Evolutionary conservation across 225 moss, liverwort and hornwort species (phyloP), one percentile per base, ranked within the genome.

Genomic region (Bryum argenteum): DNA sequence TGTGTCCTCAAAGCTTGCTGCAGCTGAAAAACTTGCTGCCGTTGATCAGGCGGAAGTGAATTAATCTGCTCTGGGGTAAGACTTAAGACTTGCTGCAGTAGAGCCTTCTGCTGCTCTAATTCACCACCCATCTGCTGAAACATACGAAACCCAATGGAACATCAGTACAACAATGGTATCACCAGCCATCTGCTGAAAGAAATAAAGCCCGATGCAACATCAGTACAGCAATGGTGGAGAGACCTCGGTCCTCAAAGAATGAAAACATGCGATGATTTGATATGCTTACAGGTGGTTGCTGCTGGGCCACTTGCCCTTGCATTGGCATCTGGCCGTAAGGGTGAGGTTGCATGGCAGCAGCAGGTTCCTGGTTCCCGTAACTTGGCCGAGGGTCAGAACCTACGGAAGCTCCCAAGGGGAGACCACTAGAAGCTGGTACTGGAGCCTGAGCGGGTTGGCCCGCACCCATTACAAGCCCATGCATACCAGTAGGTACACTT

Each of bases 11-110:
- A 83, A 21, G 94, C 98, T 82, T 94, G 94, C 84, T 98, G 98
- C 48, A 98, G 85, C 79, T 98, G 98, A 67, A 94, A 79, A 57
- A 98, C 98, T 85, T 98, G 98, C 67, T 98, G 98, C 71, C 98
- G 80, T 64, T 98, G 98, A 63, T 98, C 98, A 52, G 91, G 92
- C 55, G 94, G 98, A 51, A 98, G 71, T 14, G 92, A 98, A 82
- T 92, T 94, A 2, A 98, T 94, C 81, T 98, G 98, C 54, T 98
- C 98, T n/a, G 89, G 88, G 26, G 98, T 98, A 39, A 98, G 92
- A 78, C 92, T 98, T 81, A 98, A 67, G 60, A 98, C 98, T 85
- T 98, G 98, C 73, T 98, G 92, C 72, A 98, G 78, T 71, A 98
- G 74, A 3, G 92, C 94, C 79, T 98, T 94, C 74, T 98, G 98